A percentile compares a stretch with the other conserved stretches of the same genome.
Evolutionary conservation across 176 grass and related monocot species (phyloP).

Genomic region (Cenchrus purpureus): DNA sequence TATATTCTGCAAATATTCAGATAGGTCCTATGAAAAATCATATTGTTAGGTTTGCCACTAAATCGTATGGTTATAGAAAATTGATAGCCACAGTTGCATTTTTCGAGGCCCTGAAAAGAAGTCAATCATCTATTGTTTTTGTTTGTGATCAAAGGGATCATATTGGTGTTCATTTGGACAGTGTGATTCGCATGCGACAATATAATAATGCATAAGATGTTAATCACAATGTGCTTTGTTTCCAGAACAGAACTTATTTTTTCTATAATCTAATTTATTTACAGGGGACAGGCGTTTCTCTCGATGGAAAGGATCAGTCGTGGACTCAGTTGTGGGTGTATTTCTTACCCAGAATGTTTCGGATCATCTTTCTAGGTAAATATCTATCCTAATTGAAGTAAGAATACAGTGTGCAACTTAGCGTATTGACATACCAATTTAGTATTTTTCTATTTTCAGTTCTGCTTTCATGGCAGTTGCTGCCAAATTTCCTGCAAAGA

Average conservation of each 20-base stretch:
- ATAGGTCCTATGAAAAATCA: conserved; percentile 22
- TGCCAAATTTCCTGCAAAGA: conserved; percentile 66
- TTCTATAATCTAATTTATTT: conserved; percentile 44
- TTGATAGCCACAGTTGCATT: neutral
- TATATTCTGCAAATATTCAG: conserved; percentile 36
- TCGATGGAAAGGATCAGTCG: conserved; percentile 90
- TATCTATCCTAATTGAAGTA: conserved; percentile 33
- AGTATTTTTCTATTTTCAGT: conserved; percentile 45
- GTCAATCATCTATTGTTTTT: neutral
- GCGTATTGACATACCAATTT: neutral
- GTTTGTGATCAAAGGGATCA: conserved; percentile 1
- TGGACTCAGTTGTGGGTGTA: conserved; percentile 90
- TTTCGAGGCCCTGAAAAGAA: neutral
- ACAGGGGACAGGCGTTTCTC: conserved; percentile 87
- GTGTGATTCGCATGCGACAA: conserved; percentile 23
- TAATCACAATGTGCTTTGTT: conserved; percentile 22
- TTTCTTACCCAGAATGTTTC: conserved; percentile 97
- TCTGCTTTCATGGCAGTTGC: conserved; percentile 85
- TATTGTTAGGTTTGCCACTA: neutral
- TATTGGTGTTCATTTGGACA: conserved; percentile 20
- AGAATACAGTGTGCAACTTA: conserved; percentile 23
- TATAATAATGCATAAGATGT: neutral
- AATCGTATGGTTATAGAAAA: conserved; percentile 18
- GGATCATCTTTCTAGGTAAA: conserved; percentile 89
- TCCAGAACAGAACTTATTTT: conserved; percentile 13